Evolutionary conservation across 768 basidiomycete species (phyloP).

Genomic region (Crepidotus variabilis): DNA sequence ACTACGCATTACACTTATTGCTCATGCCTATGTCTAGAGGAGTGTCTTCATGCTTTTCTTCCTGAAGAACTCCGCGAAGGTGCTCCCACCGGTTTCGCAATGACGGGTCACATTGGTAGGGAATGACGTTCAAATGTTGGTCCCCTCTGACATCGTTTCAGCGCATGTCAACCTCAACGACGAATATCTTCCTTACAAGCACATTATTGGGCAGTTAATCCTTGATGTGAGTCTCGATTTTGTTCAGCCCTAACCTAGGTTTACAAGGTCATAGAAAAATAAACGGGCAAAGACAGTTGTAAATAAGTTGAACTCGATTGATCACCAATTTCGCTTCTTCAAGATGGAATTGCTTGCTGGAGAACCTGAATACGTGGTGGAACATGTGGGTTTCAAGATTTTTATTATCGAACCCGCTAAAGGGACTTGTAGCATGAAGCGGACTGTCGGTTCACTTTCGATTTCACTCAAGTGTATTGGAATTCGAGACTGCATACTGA

Average conservation of each 20-base stretch:
- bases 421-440: conserved; percentile 63
- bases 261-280: conserved; percentile 67
- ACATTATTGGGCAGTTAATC: conserved; percentile 88
- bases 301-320: conserved; percentile 88
- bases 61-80: conserved; percentile 76
- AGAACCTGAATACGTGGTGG: conserved; percentile 79
- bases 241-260: conserved; percentile 3
- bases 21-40: conserved; percentile 47
- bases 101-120: conserved; percentile 88
- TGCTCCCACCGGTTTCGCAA: conserved; percentile 83
- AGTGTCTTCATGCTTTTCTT: conserved; percentile 77
- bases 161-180: conserved; percentile 90
- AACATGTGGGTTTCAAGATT: conserved; percentile 57
- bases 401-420: not conserved
- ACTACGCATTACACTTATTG: not conserved
- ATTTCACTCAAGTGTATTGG: conserved; percentile 97
- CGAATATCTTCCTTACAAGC: conserved; percentile 89
- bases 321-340: conserved; percentile 87
- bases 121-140: not conserved
- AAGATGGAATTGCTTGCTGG: conserved; percentile 97
- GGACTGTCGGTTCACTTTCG: conserved; percentile 85
- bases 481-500: conserved; percentile 93
- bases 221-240: conserved; percentile 63
- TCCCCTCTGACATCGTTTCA: conserved; percentile 22
- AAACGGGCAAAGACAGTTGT: conserved; percentile 80